These are phyloP conservation scores for Hamamelis virginiana DNA, from an alignment of 164 flowering plant genomes.

Conservation along the genomic window DNA sequence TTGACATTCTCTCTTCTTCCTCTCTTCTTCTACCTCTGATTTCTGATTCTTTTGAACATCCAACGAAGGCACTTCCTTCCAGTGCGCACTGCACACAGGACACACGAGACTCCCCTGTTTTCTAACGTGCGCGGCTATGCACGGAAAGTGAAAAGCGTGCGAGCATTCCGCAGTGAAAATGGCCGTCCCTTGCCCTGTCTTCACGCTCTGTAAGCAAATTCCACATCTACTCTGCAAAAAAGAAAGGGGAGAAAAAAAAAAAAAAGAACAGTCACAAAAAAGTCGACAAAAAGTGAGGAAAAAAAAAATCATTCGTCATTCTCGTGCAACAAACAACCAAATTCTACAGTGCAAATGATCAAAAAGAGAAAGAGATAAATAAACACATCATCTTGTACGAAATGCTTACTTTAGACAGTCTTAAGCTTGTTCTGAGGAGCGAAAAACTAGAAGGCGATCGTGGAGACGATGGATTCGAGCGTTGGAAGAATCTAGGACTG, in stretches of 20 bases:
- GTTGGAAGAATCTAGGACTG: constrained; percentile 38
- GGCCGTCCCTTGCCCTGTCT: constrained; percentile 77
- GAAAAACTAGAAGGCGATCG: constrained; percentile 72
- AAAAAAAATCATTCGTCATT: not conserved
- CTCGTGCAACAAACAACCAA: not conserved
- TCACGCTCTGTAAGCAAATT: constrained; percentile 75
- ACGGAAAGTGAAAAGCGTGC: constrained; percentile 85
- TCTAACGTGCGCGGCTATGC: constrained; percentile 62
- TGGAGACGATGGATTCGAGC: constrained; percentile 72
- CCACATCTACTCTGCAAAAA: constrained; percentile 72
- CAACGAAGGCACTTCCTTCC: constrained; percentile 71
- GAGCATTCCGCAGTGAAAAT: constrained; percentile 93
- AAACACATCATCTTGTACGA: not conserved
- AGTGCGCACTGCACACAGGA: constrained; percentile 67
- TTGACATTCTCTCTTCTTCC: not conserved
- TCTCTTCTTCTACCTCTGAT: not conserved
- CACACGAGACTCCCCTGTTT: constrained; percentile 51
- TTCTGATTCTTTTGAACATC: constrained; percentile 30
- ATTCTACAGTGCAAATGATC: not conserved
- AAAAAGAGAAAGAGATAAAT: not conserved
- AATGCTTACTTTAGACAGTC: constrained; percentile 55
- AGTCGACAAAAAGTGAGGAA: not conserved
- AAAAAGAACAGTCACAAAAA: not conserved
- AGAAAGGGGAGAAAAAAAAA: not conserved
- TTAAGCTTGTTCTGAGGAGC: constrained; percentile 61